A percentile compares a stretch with the other conserved stretches of the same genome.
phyloP scores from a whole-genome alignment of 2,329 filamentous ascomycete species.

The Escovopsis sp. region DNA sequence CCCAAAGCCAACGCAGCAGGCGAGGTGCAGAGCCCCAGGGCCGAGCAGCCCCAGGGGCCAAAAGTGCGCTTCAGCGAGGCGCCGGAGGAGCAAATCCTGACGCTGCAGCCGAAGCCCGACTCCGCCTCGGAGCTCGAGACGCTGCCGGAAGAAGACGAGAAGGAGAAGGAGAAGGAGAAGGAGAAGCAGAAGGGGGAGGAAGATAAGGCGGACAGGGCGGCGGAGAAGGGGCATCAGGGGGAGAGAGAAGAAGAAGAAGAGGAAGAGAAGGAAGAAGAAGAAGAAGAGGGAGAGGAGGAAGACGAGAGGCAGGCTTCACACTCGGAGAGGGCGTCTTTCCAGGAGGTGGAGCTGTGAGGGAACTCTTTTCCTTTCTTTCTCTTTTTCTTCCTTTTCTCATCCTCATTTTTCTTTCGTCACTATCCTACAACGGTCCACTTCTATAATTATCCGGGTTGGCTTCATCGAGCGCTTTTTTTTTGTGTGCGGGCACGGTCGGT shows the following conservation, averaged over 20 bases:
- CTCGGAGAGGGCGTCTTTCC: conserved; percentile 45
- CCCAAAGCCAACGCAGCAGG: too few relatives aligned
- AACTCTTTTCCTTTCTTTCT: too few relatives aligned
- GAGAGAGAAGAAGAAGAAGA: conserved; percentile 16
- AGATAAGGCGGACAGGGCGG: conserved; percentile 14
- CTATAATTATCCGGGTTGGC: neutral
- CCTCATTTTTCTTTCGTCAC: too few relatives aligned
- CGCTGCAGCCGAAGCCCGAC: too few relatives aligned
- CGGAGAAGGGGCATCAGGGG: conserved; percentile 22
- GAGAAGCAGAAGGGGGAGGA: conserved; percentile 9
- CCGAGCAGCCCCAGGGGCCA: neutral
- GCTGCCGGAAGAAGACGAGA: neutral
- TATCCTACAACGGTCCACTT: neutral
- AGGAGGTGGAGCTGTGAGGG: conserved; percentile 44
- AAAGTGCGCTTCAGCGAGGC: too few relatives aligned
- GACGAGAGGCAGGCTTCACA: conserved; percentile 29
- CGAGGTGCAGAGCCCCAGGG: too few relatives aligned
- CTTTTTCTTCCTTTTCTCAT: too few relatives aligned
- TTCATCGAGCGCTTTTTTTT: neutral
- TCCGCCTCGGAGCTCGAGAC: too few relatives aligned
- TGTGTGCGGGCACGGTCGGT: too few relatives aligned
- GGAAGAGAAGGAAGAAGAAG: conserved; percentile 31
- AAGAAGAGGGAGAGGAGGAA: conserved; percentile 19
- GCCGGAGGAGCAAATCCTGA: too few relatives aligned
- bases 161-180: conserved; percentile 12